A percentile compares a stretch with the other conserved stretches of the same genome.
These are phyloP conservation scores for Camellia japonica DNA, from an alignment of 148 eudicot species.

Conservation along the genomic window DNA sequence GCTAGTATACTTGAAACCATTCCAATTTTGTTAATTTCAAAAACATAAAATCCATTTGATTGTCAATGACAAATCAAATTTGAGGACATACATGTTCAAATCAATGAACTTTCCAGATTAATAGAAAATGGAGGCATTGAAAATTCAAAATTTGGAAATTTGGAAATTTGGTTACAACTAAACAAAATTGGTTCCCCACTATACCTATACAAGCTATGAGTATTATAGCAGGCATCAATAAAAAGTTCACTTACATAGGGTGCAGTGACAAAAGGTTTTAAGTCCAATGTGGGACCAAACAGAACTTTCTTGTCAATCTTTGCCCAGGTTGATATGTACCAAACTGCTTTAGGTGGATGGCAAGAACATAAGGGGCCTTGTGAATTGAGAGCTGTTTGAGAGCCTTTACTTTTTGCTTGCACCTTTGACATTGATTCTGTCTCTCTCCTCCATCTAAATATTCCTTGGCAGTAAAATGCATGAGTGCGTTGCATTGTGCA, in stretches of 20 bases:
- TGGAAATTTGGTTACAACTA: no score
- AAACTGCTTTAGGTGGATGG: conserved; percentile 87
- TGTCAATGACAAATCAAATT: not conserved
- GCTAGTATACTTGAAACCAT: no score
- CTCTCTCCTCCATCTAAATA: conserved; percentile 88
- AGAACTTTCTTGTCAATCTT: conserved; percentile 77
- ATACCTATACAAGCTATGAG: not conserved
- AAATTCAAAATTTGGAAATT: no score
- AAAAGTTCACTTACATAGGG: conserved; percentile 59
- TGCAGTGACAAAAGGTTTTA: conserved; percentile 76
- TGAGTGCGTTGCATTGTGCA: conserved; percentile 56
- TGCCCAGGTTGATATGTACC: conserved; percentile 59
- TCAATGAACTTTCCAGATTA: no score
- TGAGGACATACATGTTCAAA: no score
- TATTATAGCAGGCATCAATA: not conserved
- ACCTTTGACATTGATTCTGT: conserved; percentile 77
- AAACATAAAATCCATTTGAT: not conserved
- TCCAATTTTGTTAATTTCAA: not conserved
- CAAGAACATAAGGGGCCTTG: conserved; percentile 79
- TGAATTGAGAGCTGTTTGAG: conserved; percentile 78
- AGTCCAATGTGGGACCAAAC: conserved; percentile 72
- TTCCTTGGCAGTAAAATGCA: conserved; percentile 73
- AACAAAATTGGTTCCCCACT: not conserved
- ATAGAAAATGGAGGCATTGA: no score
- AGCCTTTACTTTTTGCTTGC: conserved; percentile 92